Conservation (phyloP, 805 yeast species). For the Zygotorulaspora sp. region DNA sequence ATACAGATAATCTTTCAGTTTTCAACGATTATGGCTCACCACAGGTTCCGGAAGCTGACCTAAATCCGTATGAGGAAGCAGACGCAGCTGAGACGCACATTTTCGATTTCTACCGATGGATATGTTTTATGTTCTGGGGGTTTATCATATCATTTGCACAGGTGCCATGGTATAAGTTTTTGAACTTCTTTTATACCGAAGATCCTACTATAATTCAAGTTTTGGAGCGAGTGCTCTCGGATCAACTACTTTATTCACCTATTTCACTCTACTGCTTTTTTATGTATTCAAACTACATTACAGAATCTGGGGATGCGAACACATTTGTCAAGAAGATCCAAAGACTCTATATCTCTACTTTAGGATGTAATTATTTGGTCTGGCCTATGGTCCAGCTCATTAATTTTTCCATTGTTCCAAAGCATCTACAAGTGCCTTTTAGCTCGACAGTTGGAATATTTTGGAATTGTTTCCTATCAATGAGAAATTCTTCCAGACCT, state of each 20-base stretch:
- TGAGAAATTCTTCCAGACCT: slow-evolving; percentile 56
- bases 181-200: slow-evolving; percentile 70
- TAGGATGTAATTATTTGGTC: slow-evolving; percentile 63
- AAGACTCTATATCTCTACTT: slow-evolving; percentile 61
- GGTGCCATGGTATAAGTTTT: slow-evolving; percentile 81
- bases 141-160: slow-evolving; percentile 75
- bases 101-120: slow-evolving; percentile 66
- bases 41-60: slow-evolving; percentile 1
- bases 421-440: slow-evolving; percentile 81
- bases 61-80: slow-evolving; percentile 1
- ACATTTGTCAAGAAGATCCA: slow-evolving; percentile 62
- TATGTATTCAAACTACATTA: slow-evolving; percentile 73
- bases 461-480: slow-evolving; percentile 91
- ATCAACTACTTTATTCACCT: slow-evolving; percentile 88
- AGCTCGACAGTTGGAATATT: slow-evolving; percentile 80
- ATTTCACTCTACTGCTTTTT: slow-evolving; percentile 74
- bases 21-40: slow-evolving; percentile 31
- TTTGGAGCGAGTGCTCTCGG: slow-evolving; percentile 80
- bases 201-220: slow-evolving; percentile 84
- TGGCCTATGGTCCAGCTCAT: slow-evolving; percentile 82
- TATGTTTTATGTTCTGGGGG: slow-evolving; percentile 86
- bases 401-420: slow-evolving; percentile 66
- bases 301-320: slow-evolving; percentile 67
- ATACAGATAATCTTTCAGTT: slow-evolving; percentile 25
- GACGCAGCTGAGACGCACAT: slow-evolving; percentile 12